Evolutionary conservation across 129 eudicot species (phyloP).

Genomic region (Deinandra increscens): DNA sequence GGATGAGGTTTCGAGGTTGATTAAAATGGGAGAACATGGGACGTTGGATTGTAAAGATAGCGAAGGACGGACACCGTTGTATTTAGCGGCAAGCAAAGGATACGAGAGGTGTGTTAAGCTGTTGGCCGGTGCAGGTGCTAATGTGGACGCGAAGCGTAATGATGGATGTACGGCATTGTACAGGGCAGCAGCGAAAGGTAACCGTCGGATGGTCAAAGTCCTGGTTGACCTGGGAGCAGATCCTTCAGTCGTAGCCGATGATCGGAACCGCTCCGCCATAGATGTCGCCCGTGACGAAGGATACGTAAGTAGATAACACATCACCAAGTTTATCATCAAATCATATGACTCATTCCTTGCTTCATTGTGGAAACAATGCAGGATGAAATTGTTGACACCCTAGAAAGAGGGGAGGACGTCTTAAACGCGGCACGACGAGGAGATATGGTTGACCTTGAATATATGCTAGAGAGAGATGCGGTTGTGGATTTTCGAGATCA

Average conservation of each 20-base stretch:
- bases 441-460: conserved; percentile 37
- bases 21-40: conserved; percentile 26
- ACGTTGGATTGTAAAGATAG: conserved; percentile 60
- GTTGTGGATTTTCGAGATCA: conserved; percentile 47
- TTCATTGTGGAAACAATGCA: no score
- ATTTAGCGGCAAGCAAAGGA: conserved; percentile 64
- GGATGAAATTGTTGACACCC: conserved; percentile 47
- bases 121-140: conserved; percentile 57
- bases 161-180: conserved; percentile 65
- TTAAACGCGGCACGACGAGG: conserved; percentile 55
- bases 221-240: conserved; percentile 56
- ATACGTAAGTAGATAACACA: conserved; percentile 43
- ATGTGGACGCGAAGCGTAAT: conserved; percentile 59
- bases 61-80: conserved; percentile 56
- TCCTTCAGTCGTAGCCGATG: conserved; percentile 48
- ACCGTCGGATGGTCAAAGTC: conserved; percentile 59
- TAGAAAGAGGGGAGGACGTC: conserved; percentile 60
- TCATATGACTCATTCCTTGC: no score
- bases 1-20: conserved; percentile 47
- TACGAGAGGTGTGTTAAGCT: conserved; percentile 35
- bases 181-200: conserved; percentile 59
- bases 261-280: conserved; percentile 46
- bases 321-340: no score
- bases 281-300: conserved; percentile 66
- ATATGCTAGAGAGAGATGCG: conserved; percentile 54